Percentiles rank a stretch among this genome's conserved stretches.
Evolutionary conservation across 2,329 filamentous ascomycete species (phyloP).

Genomic region (Venturia oleaginea): DNA sequence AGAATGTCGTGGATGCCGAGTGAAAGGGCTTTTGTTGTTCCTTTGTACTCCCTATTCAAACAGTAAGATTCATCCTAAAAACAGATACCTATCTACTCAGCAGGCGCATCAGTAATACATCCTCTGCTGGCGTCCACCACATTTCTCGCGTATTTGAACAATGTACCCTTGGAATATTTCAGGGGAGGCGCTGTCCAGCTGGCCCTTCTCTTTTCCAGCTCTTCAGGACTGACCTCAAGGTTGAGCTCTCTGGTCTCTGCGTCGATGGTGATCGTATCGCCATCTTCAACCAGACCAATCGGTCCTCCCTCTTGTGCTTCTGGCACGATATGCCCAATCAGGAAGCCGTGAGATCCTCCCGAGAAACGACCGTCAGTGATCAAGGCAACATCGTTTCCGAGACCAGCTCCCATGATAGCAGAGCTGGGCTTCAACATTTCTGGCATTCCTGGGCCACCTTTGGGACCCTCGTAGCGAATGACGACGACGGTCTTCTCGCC

Average conservation of each 20-base stretch:
- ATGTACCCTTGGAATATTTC: conserved; percentile 50
- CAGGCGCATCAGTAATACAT: conserved; percentile 45
- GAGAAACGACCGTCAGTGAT: conserved; percentile 70
- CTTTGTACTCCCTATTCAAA: background rate
- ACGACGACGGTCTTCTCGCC: conserved; percentile 69
- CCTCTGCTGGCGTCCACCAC: conserved; percentile 51
- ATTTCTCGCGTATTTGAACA: conserved; percentile 49
- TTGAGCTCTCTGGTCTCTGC: conserved; percentile 62
- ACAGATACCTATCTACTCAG: background rate
- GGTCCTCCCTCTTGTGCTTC: conserved; percentile 81
- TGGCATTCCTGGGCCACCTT: conserved; percentile 65
- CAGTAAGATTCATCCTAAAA: background rate
- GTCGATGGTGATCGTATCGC: conserved; percentile 74
- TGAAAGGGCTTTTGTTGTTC: background rate
- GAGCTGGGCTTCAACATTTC: conserved; percentile 67
- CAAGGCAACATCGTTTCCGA: conserved; percentile 64
- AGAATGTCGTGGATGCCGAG: no score
- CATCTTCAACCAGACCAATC: conserved; percentile 72
- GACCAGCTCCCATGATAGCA: conserved; percentile 64
- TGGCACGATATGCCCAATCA: conserved; percentile 80
- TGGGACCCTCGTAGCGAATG: conserved; percentile 66
- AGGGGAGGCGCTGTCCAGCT: conserved; percentile 44
- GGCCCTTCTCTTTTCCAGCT: conserved; percentile 44
- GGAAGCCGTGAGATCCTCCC: conserved; percentile 75
- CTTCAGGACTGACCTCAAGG: conserved; percentile 56